Percentiles rank a stretch among this genome's conserved stretches.
phyloP scores from a whole-genome alignment of 2,329 filamentous ascomycete genomes.

The Aquanectria penicillioides region DNA sequence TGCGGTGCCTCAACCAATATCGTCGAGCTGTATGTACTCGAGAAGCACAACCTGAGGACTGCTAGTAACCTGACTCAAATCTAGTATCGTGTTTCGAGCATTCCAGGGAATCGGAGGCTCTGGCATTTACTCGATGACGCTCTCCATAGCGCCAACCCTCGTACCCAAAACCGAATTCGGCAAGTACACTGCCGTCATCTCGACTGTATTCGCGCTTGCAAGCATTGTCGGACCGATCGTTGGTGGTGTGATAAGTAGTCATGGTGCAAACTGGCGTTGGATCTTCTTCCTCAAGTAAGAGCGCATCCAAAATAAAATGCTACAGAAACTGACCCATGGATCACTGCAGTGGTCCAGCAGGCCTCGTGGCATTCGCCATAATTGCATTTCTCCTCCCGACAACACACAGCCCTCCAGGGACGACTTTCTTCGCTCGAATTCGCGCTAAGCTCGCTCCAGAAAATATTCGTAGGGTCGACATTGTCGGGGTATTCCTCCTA shows the following conservation, averaged over 20 bases:
- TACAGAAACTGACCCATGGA: neutral
- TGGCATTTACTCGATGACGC: conserved; percentile 28
- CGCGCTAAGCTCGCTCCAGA: neutral
- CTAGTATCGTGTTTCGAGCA: conserved; percentile 30
- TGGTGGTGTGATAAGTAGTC: conserved; percentile 3
- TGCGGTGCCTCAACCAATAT: conserved; percentile 22
- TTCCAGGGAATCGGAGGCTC: conserved; percentile 30
- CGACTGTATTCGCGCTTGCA: conserved; percentile 10
- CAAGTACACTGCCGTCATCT: conserved; percentile 27
- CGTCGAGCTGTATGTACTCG: neutral
- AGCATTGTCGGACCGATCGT: conserved; percentile 10
- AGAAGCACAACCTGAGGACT: no score
- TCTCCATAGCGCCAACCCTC: conserved; percentile 22
- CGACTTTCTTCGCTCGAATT: neutral
- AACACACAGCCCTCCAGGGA: neutral
- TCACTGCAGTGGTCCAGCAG: neutral
- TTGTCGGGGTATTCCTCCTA: conserved; percentile 43
- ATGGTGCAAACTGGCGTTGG: conserved; percentile 10
- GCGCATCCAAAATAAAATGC: neutral
- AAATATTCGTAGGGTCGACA: conserved; percentile 26
- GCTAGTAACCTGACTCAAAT: no score
- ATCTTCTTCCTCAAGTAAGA: conserved; percentile 40
- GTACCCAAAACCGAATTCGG: conserved; percentile 23
- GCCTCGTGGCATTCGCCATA: conserved; percentile 13
- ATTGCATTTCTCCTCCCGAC: conserved; percentile 14